Percentiles rank a stretch among this genome's conserved stretches.
phyloP scores from a whole-genome alignment of 1,284 basidiomycete genomes.

The Nidula niveotomentosa region DNA sequence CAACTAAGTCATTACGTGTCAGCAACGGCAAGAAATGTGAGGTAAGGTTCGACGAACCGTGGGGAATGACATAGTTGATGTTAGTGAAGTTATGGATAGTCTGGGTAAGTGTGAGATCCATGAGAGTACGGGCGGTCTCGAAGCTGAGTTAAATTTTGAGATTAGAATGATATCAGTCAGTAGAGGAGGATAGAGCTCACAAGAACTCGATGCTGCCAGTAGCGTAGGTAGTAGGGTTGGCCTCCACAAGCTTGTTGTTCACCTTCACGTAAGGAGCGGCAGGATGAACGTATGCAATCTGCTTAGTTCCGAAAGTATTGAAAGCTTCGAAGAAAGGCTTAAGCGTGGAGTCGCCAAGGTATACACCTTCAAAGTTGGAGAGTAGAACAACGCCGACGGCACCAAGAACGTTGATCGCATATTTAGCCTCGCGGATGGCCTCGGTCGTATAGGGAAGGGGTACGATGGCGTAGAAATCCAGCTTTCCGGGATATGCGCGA shows the following conservation, averaged over 20 bases:
- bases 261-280: conserved; percentile 23
- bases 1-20: conserved; percentile 10
- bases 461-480: conserved; percentile 30
- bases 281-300: conserved; percentile 30
- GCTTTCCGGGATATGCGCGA: conserved; percentile 20
- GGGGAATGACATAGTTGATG: conserved; percentile 31
- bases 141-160: conserved; percentile 17
- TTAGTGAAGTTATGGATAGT: conserved; percentile 32
- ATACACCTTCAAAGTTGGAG: conserved; percentile 30
- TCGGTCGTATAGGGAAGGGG: conserved; percentile 29
- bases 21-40: conserved; percentile 1
- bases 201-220: conserved; percentile 31
- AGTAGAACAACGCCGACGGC: conserved; percentile 29
- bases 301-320: conserved; percentile 19
- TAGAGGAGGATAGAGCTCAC: conserved; percentile 13
- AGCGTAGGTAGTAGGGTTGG: conserved; percentile 28
- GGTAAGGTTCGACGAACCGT: conserved; percentile 15
- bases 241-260: conserved; percentile 23
- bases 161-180: background rate
- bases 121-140: conserved; percentile 30
- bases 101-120: conserved; percentile 28
- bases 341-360: conserved; percentile 27
- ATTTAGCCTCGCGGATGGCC: conserved; percentile 27
- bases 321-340: conserved; percentile 26
- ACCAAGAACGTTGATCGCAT: conserved; percentile 26